A percentile compares a stretch with the other conserved stretches of the same genome.
Evolutionary conservation across 257 asterid genomes (phyloP).

Genomic region (Plectranthus barbatus): DNA sequence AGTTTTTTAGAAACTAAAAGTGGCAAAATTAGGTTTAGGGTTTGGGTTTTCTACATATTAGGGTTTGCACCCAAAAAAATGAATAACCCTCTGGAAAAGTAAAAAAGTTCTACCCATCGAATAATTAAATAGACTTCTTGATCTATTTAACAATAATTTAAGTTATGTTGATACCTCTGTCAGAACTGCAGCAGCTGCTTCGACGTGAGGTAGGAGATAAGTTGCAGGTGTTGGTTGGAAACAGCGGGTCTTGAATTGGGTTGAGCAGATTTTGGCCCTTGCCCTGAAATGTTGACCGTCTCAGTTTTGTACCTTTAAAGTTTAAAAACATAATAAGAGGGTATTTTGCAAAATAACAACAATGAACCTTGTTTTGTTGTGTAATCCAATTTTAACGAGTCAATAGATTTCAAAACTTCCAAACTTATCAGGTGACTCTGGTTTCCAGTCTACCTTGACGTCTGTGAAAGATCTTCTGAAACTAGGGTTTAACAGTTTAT

Average conservation of each 20-base stretch:
- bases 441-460: slow-evolving; percentile 98
- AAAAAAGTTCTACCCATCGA: too few species aligned
- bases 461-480: too few species aligned
- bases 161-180: slow-evolving; percentile 53
- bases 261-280: slow-evolving; percentile 54
- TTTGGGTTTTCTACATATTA: too few species aligned
- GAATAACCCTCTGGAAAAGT: too few species aligned
- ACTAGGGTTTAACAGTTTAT: too few species aligned
- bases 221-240: slow-evolving; percentile 83
- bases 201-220: slow-evolving; percentile 93
- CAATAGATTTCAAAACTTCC: slow-evolving; percentile 52
- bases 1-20: too few species aligned
- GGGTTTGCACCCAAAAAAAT: too few species aligned
- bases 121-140: too few species aligned
- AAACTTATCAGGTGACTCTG: slow-evolving; percentile 72
- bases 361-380: slow-evolving; percentile 49
- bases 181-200: slow-evolving; percentile 78
- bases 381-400: slow-evolving; percentile 58
- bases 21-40: too few species aligned
- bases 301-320: slow-evolving; percentile 6
- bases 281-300: slow-evolving; percentile 36
- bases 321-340: not conserved
- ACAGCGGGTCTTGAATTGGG: slow-evolving; percentile 41
- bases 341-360: not conserved
- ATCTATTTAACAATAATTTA: too few species aligned